These are phyloP conservation scores for Mortierella sp. DNA, from an alignment of 371 early-diverging fungal species.

Conservation along the genomic window DNA sequence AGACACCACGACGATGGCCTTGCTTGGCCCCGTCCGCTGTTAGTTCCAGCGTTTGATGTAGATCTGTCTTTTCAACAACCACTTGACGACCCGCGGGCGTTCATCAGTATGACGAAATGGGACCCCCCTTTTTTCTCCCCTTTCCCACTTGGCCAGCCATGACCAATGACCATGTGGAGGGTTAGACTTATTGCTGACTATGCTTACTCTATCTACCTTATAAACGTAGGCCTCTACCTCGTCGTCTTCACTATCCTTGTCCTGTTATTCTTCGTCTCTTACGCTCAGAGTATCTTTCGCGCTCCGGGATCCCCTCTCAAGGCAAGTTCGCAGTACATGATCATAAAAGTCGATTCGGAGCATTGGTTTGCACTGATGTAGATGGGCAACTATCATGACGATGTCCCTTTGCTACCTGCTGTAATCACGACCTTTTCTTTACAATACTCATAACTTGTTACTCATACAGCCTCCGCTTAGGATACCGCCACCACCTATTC, in stretches of 20 bases:
- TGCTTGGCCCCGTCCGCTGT: no score
- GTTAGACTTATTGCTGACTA: not conserved
- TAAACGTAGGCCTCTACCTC: conserved; percentile 24
- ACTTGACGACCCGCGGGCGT: no score
- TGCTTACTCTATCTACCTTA: not conserved
- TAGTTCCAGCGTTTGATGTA: no score
- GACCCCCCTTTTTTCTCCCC: no score
- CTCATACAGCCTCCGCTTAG: conserved; percentile 25
- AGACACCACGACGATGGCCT: no score
- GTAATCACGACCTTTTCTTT: not conserved
- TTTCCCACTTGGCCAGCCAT: no score
- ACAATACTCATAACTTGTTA: not conserved
- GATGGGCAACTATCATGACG: not conserved
- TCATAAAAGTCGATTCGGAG: not conserved
- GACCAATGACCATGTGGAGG: not conserved
- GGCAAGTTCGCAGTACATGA: conserved; percentile 14
- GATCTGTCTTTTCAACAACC: no score
- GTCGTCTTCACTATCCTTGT: conserved; percentile 23
- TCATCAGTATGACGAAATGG: no score
- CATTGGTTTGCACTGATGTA: not conserved
- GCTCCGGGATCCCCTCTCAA: conserved; percentile 35
- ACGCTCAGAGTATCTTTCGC: conserved; percentile 33
- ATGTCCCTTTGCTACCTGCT: not conserved
- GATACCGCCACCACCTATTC: conserved; percentile 14
- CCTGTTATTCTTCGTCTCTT: conserved; percentile 35